These are phyloP conservation scores for Aegilops umbellulata DNA, from an alignment of 176 grass and related monocot genomes.

Conservation along the genomic window DNA sequence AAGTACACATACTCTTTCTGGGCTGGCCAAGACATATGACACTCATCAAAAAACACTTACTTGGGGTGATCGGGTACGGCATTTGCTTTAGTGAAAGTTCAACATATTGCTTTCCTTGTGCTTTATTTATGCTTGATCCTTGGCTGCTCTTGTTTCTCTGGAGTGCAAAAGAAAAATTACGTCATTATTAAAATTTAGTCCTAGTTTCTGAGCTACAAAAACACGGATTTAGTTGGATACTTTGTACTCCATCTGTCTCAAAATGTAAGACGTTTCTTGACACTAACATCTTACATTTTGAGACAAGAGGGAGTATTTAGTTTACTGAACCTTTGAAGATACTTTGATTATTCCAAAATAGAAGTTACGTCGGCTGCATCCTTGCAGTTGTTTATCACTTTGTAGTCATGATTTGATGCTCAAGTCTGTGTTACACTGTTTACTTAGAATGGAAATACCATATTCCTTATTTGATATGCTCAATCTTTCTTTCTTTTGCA, in stretches of 20 bases:
- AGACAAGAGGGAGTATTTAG: not conserved
- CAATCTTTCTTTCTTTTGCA: slow-evolving; percentile 32
- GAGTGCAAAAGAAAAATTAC: not conserved
- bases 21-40: slow-evolving; percentile 55
- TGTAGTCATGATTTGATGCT: not conserved
- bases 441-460: not conserved
- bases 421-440: not conserved
- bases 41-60: slow-evolving; percentile 59
- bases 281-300: too few relatives aligned
- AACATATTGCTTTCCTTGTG: slow-evolving; percentile 6
- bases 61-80: slow-evolving; percentile 89
- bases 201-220: slow-evolving; percentile 9
- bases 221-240: not conserved
- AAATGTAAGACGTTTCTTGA: too few relatives aligned
- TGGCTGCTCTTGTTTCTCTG: slow-evolving; percentile 9
- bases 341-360: slow-evolving; percentile 7
- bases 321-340: not conserved
- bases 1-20: slow-evolving; percentile 64
- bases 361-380: not conserved
- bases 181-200: slow-evolving; percentile 15
- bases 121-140: slow-evolving; percentile 2
- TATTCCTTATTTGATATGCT: not conserved
- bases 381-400: not conserved
- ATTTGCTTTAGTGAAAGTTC: slow-evolving; percentile 15
- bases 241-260: not conserved